Base-by-base conservation (phyloP, 371 early-diverging fungal genomes). In the Lichtheimia ornata region DNA sequence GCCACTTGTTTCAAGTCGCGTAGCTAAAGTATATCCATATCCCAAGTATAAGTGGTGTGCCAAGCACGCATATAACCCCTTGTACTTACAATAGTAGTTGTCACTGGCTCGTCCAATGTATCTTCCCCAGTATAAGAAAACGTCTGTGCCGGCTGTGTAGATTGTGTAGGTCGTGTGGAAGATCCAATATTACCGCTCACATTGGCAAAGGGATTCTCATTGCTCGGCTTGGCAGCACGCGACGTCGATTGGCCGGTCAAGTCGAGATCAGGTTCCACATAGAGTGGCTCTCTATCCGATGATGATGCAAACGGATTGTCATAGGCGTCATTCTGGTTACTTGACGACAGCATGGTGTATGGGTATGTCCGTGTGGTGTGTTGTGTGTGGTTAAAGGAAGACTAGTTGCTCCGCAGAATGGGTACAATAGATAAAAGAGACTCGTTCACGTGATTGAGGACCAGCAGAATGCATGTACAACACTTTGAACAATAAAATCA, bases 21-120 rank as follows among this genome's bases (percentile, higher is more conserved):
- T 70, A 89, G 77, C 92, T 93, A 54, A 15, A 25, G 35, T 35
- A 35, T 35, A 35, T n/a, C n/a, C n/a, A n/a, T 35, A 28, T 35
- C 5, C 35, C 5, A 22, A 1, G 22, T 22, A 35, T 35, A 35
- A 35, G 11, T 35, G 35, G 35, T 35, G 35, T 35, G 35, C 35
- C 35, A 35, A 35, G 35, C 35, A 35, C 4, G 35, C 35, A 35
- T 35, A 35, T 9, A 56, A 15, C 30, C 14, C 30, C 28, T 27
- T 14, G 9, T 51, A 27, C 30, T 66, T 84, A 93, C 93, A 66
- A 93, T 81, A 25, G 94, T 93, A 43, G 77, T 88, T 20, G 86
- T 84, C 15, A 97, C 92, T 20, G 97, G 95, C 70, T 97, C 97
- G 72, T 97, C 97, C 45, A 97, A 82, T 17, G 97, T 96, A 77